Base-by-base conservation (phyloP, 2,329 filamentous ascomycete genomes). In the Sporothrix phasma region DNA sequence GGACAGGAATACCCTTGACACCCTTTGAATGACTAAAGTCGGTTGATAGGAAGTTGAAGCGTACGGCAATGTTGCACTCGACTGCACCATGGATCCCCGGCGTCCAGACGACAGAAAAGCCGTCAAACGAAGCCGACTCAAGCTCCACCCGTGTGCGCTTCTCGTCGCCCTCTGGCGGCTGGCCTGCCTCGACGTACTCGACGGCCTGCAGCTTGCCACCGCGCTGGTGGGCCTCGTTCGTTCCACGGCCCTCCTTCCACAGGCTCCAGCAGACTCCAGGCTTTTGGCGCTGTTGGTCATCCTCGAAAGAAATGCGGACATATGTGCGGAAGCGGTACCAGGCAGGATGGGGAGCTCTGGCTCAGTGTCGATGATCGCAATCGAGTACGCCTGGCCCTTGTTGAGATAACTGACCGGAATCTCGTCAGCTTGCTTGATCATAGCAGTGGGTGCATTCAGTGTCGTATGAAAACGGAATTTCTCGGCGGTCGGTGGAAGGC, bases 21-120 rank as follows among this genome's bases (percentile, higher is more conserved):
- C 94, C 94, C 73, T 99, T 99, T 10, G 94, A 97, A 73, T 97
- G 94, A 74, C 93, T 97, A 73, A 97, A 99, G 73, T 99, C 94
- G 8, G 94, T 99, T 0, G 94, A 99, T 0, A 99, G 80, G 73
- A 99, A 99, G 77, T 99, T 99, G 81, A 97, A 99, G 53, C 94
- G 89, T 13, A 97, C 90, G 8, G 92, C 89, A 64, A 99, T 85
- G 58, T 86, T 89, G 74, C 92, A 94, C 70, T 97, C 92, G 3
- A 88, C 79, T 0, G 79, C 76, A 0, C 87, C 86, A 58, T 86
- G 87, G 47, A 83, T 75, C 4, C 86, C 88, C 0, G 91, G 88
- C 0, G 87, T 89, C 93, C 93, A 97, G 5, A 87, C 84, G 4
- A 97, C 90, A 6, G 88, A 93, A 73, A 97, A 97, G 0, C 93